Evolutionary conservation across 208 protist species (phyloP), one percentile per base, ranked within the genome.

Genomic region (Herpetomonas muscarum): DNA sequence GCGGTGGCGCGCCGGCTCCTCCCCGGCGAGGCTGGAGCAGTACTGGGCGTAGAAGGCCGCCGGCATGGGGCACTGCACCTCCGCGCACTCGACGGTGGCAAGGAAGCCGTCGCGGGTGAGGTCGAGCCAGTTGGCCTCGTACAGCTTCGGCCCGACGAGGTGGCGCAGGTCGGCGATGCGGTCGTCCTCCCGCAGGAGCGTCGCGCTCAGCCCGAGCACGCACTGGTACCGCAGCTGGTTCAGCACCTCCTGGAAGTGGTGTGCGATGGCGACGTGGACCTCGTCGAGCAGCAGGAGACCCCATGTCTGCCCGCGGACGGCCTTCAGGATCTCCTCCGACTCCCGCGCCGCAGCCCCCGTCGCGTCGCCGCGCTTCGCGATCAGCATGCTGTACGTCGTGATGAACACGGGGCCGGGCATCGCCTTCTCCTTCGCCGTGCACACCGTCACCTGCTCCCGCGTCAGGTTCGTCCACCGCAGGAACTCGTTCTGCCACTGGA

Each of bases 361-460:
- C 31, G 49, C 53, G 52, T 34, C 12, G 34, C 85, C 72, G 29
- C 70, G 75, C 64, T 87, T 83, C 21, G 94, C 82, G 47, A 87
- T 79, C 59, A 99, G 73, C 98, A 99, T 99, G 46, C 69, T 95
- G 74, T 99, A 99, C 4, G 99, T 99, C n/a, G 98, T 99, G 74
- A 99, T 97, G 63, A 99, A 92, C 0, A 99, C 79, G 37, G 63
- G 58, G 1, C 80, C 85, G 0, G 87, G 76, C 62, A 75, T 85
- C 65, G 83, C 68, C 69, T 90, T 94, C 50, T 90, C 72, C 55
- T 87, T 83, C n/a, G 76, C 64, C 22, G 84, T 87, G 69, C 87
- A 95, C 45, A 94, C 74, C 5, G 85, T 92, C 52, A 94, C 81
- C 55, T 87, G 73, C 10, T 60, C 61, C 61, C 84, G 74, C 0